Base-by-base conservation (phyloP, 2,329 filamentous ascomycete genomes). In the Apiospora malaysiana region DNA sequence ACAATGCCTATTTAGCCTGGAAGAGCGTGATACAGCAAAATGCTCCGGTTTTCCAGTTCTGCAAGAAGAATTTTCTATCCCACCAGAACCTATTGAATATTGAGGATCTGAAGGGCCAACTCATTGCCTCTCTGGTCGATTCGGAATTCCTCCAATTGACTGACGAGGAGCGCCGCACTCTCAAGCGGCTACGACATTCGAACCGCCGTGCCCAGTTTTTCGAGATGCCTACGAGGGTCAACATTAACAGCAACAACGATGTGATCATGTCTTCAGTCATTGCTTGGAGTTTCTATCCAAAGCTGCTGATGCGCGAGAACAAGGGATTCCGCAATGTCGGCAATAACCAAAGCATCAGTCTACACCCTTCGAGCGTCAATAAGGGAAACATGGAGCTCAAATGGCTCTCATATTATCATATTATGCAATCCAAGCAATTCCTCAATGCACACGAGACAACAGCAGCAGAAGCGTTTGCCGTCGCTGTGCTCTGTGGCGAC, bases 381-480 rank as follows among this genome's bases (percentile, higher is more conserved):
- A 94, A 94, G 78, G 88, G 86, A 9, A 85, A 85, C 72, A 84
- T 86, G 66, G 89, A 90, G 51, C 84, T 94, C 49, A 92, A 91
- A 77, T 98, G 94, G 90, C 84, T 99, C 63, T 96, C 93, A 0
- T 99, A 97, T 81, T 98, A 98, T 83, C 93, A 97, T 80, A 97
- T 98, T 74, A 97, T 98, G 94, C 95, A 98, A 81, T 92, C 93
- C 2, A 94, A 92, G 85, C 83, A 93, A 91, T 91, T 92, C 76
- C 94, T 95, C 75, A 97, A 97, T 74, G 96, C 96, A 0, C 95
- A 98, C 75, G 94, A 97, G 79, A 97, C 94, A 2, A 93, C 92
- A 14, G 89, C 91, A 0, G 91, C 92, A 0, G 92, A 97, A 65
- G 92, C 94, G 59, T 93, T 98, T 74, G 91, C 94, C 14, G 89